A percentile compares a stretch with the other conserved stretches of the same genome.
Evolutionary conservation across 345 rosid species (phyloP).

Genomic region (Ailanthus altissimus): DNA sequence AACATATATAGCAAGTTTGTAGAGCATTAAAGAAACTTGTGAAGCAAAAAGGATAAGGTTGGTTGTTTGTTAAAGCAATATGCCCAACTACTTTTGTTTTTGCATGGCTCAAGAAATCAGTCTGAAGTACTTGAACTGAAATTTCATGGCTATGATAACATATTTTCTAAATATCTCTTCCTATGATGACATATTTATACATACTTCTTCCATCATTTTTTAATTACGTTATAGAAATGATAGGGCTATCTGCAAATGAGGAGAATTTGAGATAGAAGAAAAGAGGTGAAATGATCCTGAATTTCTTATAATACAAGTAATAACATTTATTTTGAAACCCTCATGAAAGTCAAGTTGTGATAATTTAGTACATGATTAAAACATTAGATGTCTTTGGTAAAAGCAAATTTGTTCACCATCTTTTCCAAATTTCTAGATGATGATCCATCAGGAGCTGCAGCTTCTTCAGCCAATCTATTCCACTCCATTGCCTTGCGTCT

Average conservation of each 20-base stretch:
- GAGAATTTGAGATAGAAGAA: background rate
- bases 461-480: background rate
- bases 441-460: too few species aligned
- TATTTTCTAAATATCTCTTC: too few species aligned
- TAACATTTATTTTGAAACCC: too few species aligned
- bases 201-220: background rate
- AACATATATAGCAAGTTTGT: background rate
- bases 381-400: too few species aligned
- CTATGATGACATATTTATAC: too few species aligned
- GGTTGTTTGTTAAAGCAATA: background rate
- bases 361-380: too few species aligned
- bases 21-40: background rate
- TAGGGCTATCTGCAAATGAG: too few species aligned
- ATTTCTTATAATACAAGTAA: too few species aligned
- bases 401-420: too few species aligned
- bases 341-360: too few species aligned
- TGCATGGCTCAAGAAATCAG: background rate
- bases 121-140: background rate
- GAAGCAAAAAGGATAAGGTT: background rate
- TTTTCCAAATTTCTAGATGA: too few species aligned
- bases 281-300: background rate
- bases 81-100: background rate
- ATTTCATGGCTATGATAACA: background rate
- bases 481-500: background rate
- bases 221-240: background rate